Evolutionary conservation across 805 yeast species (phyloP).

Genomic region (Wickerhamiella spandovensis): DNA sequence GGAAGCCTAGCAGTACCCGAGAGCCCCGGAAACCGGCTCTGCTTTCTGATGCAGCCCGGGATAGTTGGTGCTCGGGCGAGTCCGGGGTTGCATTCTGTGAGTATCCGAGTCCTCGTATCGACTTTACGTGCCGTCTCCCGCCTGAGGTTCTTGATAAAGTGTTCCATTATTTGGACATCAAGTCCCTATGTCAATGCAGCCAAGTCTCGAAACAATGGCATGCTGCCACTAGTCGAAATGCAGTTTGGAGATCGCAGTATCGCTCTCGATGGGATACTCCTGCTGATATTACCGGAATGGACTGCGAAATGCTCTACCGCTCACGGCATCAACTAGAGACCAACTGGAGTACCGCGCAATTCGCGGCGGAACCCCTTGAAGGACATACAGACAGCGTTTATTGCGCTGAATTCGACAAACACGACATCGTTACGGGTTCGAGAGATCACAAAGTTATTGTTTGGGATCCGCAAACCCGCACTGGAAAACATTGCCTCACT

Average conservation of each 20-base stretch:
- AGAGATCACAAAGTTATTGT: constrained; percentile 24
- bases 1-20: neutral
- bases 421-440: constrained; percentile 70
- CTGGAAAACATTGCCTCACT: constrained; percentile 13
- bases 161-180: constrained; percentile 11
- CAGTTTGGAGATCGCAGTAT: constrained; percentile 17
- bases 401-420: constrained; percentile 61
- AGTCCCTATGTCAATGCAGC: constrained; percentile 10
- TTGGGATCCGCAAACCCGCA: constrained; percentile 22
- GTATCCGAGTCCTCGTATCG: neutral
- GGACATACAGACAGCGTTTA: constrained; percentile 83
- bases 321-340: constrained; percentile 3
- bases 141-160: constrained; percentile 12
- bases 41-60: neutral
- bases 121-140: constrained; percentile 12
- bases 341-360: constrained; percentile 6
- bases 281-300: neutral
- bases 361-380: constrained; percentile 12
- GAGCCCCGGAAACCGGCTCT: neutral
- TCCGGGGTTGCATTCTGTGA: neutral
- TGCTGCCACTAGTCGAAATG: constrained; percentile 6
- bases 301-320: constrained; percentile 11
- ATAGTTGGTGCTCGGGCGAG: neutral
- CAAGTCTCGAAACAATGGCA: constrained; percentile 17
- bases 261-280: constrained; percentile 11